A percentile compares a stretch with the other conserved stretches of the same genome.
phyloP scores from a whole-genome alignment of 140 eudicot genomes.

The Ambrosia hybrid region DNA sequence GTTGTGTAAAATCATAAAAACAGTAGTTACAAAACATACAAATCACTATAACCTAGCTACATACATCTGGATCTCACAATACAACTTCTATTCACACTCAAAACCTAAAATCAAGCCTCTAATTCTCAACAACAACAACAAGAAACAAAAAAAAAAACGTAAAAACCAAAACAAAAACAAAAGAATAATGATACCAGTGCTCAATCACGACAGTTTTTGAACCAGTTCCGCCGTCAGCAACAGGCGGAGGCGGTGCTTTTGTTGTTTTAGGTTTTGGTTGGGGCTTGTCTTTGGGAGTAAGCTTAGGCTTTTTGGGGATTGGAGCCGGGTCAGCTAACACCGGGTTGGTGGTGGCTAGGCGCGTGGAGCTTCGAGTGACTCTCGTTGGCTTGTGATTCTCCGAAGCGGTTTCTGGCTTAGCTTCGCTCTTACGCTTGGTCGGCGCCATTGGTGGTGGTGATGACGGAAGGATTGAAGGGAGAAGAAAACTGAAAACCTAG shows the following conservation, averaged over 20 bases:
- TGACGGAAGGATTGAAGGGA: background rate
- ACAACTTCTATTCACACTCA: background rate
- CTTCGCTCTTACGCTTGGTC: slow-evolving; percentile 33
- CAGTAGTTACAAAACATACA: no score
- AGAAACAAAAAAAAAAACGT: background rate
- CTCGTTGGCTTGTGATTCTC: slow-evolving; percentile 22
- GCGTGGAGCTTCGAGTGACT: slow-evolving; percentile 37
- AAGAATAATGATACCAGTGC: slow-evolving; percentile 36
- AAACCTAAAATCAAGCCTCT: background rate
- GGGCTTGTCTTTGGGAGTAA: slow-evolving; percentile 10
- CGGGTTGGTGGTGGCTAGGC: slow-evolving; percentile 17
- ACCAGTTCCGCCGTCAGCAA: slow-evolving; percentile 15
- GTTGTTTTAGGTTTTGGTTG: slow-evolving; percentile 21
- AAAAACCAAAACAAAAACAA: no score
- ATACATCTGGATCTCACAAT: background rate
- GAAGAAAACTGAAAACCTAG: background rate
- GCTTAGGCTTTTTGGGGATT: slow-evolving; percentile 28
- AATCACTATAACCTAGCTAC: background rate
- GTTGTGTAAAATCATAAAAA: background rate
- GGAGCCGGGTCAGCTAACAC: slow-evolving; percentile 12
- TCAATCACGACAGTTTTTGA: slow-evolving; percentile 50
- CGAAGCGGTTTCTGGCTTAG: background rate
- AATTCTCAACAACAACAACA: no score
- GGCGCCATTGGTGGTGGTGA: slow-evolving; percentile 31
- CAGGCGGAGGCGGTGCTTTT: slow-evolving; percentile 4